phyloP scores from a whole-genome alignment of 805 yeast species.

The Priceomyces haplophilus region DNA sequence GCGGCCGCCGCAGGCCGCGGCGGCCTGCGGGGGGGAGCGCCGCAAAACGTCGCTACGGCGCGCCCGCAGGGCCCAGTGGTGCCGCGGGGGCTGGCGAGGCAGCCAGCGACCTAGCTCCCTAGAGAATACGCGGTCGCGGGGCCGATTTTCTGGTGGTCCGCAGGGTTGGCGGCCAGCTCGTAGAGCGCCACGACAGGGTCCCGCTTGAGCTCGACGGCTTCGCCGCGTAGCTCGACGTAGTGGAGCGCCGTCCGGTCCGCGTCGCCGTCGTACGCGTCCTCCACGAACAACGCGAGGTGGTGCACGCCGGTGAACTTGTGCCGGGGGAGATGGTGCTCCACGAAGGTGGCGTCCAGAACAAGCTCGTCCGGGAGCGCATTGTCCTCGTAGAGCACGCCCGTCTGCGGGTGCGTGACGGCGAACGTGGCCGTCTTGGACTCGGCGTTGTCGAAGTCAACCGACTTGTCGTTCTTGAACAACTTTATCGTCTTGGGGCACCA shows the following conservation, averaged over 20 bases:
- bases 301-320: slow-evolving; percentile 68
- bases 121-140: slow-evolving; percentile 7
- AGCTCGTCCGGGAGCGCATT: slow-evolving; percentile 33
- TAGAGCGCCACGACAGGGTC: slow-evolving; percentile 78
- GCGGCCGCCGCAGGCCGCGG: neutral
- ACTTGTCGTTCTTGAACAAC: slow-evolving; percentile 66
- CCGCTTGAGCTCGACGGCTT: slow-evolving; percentile 48
- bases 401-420: slow-evolving; percentile 59
- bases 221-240: slow-evolving; percentile 80
- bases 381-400: slow-evolving; percentile 46
- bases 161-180: slow-evolving; percentile 91
- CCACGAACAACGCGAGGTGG: slow-evolving; percentile 64
- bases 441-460: slow-evolving; percentile 71
- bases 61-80: too few relatives aligned
- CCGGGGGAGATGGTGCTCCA: slow-evolving; percentile 80
- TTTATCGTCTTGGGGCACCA: slow-evolving; percentile 69
- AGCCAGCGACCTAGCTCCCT: neutral
- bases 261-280: slow-evolving; percentile 57
- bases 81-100: too few relatives aligned
- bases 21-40: neutral
- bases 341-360: slow-evolving; percentile 49
- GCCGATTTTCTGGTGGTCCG: slow-evolving; percentile 59
- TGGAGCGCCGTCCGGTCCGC: slow-evolving; percentile 54
- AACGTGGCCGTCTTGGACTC: slow-evolving; percentile 47
- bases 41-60: too few relatives aligned